Evolutionary conservation across 345 rosid species (phyloP).

Genomic region (Aquilaria malaccensis): DNA sequence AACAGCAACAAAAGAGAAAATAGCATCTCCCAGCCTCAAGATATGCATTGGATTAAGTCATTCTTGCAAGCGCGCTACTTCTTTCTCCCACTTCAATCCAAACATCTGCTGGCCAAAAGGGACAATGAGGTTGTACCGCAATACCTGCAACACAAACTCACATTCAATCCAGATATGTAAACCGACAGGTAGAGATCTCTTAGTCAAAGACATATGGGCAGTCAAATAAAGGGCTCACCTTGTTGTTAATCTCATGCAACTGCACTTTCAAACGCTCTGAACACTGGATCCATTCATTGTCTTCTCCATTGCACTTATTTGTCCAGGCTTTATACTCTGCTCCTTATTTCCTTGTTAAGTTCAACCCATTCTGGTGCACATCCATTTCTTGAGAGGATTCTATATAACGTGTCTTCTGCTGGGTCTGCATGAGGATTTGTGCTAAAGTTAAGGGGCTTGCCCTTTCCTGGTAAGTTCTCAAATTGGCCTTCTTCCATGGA

Average conservation of each 20-base stretch:
- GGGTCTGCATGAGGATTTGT: conserved; percentile 83
- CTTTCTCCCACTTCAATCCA: conserved; percentile 90
- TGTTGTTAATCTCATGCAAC: conserved; percentile 58
- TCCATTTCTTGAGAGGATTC: conserved; percentile 76
- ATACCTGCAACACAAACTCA: conserved; percentile 40
- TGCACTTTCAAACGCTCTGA: conserved; percentile 42
- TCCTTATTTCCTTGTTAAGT: conserved; percentile 80
- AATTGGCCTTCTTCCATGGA: conserved; percentile 97
- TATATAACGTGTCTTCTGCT: conserved; percentile 74
- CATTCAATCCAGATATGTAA: not conserved
- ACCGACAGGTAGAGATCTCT: not conserved
- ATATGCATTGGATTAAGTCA: not conserved
- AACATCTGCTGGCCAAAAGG: conserved; percentile 88
- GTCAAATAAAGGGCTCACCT: conserved; percentile 28
- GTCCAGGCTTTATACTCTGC: conserved; percentile 58
- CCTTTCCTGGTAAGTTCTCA: conserved; percentile 89
- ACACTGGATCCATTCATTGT: conserved; percentile 41
- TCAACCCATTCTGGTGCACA: conserved; percentile 95
- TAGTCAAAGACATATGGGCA: not conserved
- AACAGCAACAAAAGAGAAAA: not conserved
- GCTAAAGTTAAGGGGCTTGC: conserved; percentile 68
- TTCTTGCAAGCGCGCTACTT: conserved; percentile 53
- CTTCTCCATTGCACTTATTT: conserved; percentile 35
- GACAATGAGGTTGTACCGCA: conserved; percentile 72
- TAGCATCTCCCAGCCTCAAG: not conserved